Conservation (phyloP, 768 basidiomycete species). For the Russula vinacea region DNA sequence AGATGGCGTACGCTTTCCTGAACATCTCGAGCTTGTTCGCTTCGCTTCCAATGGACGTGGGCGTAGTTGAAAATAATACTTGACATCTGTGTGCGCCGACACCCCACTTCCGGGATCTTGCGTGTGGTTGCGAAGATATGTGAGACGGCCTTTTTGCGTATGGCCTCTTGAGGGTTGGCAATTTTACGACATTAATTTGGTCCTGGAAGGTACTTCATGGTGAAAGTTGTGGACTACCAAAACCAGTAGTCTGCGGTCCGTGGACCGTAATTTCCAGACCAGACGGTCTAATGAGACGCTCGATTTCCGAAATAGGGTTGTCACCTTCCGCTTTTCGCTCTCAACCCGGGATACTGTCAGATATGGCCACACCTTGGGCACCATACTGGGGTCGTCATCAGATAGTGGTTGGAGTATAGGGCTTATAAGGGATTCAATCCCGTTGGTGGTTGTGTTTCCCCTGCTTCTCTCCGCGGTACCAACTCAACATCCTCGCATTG, state of each 20-base stretch:
- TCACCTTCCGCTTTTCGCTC: too few species aligned
- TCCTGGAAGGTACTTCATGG: too few species aligned
- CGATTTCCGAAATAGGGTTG: too few species aligned
- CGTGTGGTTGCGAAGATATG: neutral
- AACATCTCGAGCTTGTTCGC: neutral
- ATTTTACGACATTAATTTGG: conserved; percentile 2
- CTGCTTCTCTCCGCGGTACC: neutral
- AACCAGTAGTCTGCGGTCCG: too few species aligned
- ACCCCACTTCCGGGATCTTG: neutral
- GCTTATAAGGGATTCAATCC: conserved; percentile 72
- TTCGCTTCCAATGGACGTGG: neutral
- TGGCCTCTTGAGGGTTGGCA: neutral
- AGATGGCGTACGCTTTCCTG: neutral
- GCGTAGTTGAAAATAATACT: neutral
- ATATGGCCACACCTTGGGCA: too few species aligned
- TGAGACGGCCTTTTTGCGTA: conserved; percentile 11
- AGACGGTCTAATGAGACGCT: too few species aligned
- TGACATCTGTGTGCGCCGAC: neutral
- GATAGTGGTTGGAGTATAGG: too few species aligned
- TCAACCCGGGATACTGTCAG: too few species aligned
- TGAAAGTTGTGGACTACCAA: too few species aligned
- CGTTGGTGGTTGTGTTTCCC: conserved; percentile 55
- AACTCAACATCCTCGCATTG: too few species aligned
- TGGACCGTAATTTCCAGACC: too few species aligned
- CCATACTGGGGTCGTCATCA: too few species aligned